Evolutionary conservation across 1,139 yeast species (phyloP).

Genomic region (Hemisphaericaspora xylanilytica): DNA sequence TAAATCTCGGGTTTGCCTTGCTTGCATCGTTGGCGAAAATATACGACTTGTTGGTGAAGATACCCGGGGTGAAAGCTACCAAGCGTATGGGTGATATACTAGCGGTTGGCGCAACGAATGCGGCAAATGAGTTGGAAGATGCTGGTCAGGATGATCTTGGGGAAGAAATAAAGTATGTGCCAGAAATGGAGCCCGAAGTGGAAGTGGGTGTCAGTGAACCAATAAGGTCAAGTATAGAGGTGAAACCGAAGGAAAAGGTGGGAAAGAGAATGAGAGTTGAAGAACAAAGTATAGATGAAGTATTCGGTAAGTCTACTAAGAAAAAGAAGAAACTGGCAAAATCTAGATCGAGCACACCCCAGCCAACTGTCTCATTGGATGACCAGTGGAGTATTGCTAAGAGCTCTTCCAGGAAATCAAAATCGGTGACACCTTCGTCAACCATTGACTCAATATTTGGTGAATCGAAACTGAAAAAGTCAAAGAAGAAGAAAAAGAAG

Average conservation of each 20-base stretch:
- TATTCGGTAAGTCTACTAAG: slow-evolving; percentile 4
- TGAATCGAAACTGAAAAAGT: slow-evolving; percentile 26
- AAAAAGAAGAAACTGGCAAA: slow-evolving; percentile 8
- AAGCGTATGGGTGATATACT: background rate
- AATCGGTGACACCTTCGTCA: background rate
- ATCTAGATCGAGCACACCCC: background rate
- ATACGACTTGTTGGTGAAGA: slow-evolving; percentile 28
- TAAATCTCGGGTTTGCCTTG: slow-evolving; percentile 69
- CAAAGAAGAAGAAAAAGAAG: slow-evolving; percentile 44
- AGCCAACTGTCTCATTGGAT: background rate
- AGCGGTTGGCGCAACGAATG: slow-evolving; percentile 2
- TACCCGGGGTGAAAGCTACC: slow-evolving; percentile 13
- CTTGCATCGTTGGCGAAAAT: slow-evolving; percentile 57
- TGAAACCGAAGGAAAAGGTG: no score
- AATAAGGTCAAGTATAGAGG: no score
- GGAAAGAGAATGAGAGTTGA: background rate
- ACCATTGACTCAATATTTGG: slow-evolving; percentile 6
- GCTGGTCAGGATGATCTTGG: slow-evolving; percentile 24
- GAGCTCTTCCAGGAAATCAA: no score
- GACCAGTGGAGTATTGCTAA: background rate
- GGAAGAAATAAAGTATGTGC: slow-evolving; percentile 19
- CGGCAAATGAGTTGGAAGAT: slow-evolving; percentile 8
- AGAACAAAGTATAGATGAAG: background rate
- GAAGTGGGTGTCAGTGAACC: background rate
- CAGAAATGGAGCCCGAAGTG: slow-evolving; percentile 3